These are phyloP conservation scores for Ambrosia artemisiifolia DNA, from an alignment of 129 eudicot genomes.

Conservation along the genomic window DNA sequence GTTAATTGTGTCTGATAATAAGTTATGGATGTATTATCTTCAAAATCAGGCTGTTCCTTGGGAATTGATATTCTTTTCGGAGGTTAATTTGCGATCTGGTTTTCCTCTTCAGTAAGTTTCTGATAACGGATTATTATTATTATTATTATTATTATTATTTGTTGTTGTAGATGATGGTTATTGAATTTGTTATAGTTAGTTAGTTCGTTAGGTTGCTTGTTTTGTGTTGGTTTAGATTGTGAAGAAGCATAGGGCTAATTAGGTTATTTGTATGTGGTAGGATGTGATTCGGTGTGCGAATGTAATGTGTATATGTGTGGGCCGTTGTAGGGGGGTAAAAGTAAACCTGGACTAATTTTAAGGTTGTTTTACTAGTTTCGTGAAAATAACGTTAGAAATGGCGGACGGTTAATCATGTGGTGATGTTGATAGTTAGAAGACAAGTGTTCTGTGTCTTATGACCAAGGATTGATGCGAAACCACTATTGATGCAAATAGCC, in stretches of 20 bases:
- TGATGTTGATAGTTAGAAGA: no score
- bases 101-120: slow-evolving; percentile 56
- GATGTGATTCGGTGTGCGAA: no score
- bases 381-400: no score
- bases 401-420: no score
- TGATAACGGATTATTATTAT: neutral
- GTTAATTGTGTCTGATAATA: slow-evolving; percentile 51
- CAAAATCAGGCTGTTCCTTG: slow-evolving; percentile 50
- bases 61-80: slow-evolving; percentile 75
- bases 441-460: no score
- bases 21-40: slow-evolving; percentile 65
- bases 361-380: no score
- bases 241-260: no score
- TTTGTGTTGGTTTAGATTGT: neutral
- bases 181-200: neutral
- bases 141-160: no score
- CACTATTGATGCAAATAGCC: neutral
- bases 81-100: slow-evolving; percentile 58
- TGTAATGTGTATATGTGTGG: no score
- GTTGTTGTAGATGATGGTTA: neutral
- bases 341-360: no score
- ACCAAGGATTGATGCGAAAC: no score
- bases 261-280: neutral
- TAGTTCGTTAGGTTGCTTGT: neutral
- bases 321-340: no score